Evolutionary conservation across 1,284 basidiomycete genomes (phyloP).

Genomic region (Abortiporus biennis): DNA sequence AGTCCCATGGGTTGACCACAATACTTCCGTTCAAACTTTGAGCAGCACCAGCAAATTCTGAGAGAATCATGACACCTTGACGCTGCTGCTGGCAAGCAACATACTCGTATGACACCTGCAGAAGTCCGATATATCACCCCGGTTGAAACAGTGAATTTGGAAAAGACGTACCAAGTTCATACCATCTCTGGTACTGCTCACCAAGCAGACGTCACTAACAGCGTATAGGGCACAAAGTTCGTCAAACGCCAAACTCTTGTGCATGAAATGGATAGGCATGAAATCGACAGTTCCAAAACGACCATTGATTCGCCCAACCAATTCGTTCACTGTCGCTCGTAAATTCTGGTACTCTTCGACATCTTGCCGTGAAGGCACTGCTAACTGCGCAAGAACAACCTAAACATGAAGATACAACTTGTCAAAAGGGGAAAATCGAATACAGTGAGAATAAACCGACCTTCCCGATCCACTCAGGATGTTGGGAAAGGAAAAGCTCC

Average conservation of each 20-base stretch:
- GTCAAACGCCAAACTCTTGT: constrained; percentile 90
- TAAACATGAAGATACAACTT: constrained; percentile 23
- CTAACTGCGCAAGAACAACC: constrained; percentile 95
- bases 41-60: constrained; percentile 97
- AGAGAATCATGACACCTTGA: constrained; percentile 96
- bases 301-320: constrained; percentile 97
- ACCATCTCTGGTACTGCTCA: constrained; percentile 92
- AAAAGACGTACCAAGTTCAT: constrained; percentile 87
- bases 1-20: constrained; percentile 96
- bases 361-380: constrained; percentile 95
- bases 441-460: constrained; percentile 27
- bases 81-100: constrained; percentile 91
- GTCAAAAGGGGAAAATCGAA: neutral
- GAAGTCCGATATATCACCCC: neutral
- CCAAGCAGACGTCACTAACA: constrained; percentile 92
- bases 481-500: constrained; percentile 93
- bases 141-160: neutral
- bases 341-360: constrained; percentile 99
- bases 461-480: constrained; percentile 99
- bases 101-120: constrained; percentile 98
- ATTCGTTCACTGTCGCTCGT: constrained; percentile 93
- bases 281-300: constrained; percentile 98
- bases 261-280: constrained; percentile 99
- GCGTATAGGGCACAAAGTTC: constrained; percentile 97
- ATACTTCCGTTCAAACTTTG: constrained; percentile 92